phyloP scores from a whole-genome alignment of 179 eudicot genomes.

The Beta lomatogona region DNA sequence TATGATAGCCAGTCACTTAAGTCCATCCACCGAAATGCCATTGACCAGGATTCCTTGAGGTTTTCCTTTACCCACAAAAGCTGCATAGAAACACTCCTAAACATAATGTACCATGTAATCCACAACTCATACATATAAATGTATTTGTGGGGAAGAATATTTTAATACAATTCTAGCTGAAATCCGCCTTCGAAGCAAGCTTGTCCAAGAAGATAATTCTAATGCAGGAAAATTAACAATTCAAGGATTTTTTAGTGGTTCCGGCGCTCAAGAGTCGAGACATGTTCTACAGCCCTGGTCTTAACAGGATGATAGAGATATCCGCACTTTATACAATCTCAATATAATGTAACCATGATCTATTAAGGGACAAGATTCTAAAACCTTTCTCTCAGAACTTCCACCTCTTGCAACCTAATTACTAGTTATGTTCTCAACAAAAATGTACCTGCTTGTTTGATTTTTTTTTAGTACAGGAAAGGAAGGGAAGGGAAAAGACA shows the following conservation, averaged over 20 bases:
- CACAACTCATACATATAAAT: neutral
- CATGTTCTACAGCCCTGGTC: neutral
- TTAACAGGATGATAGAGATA: neutral
- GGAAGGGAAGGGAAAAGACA: too few species aligned
- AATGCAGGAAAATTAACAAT: neutral
- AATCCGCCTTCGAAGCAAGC: neutral
- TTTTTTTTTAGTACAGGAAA: too few species aligned
- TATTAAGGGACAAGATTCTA: neutral
- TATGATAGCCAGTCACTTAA: slow-evolving; percentile 97
- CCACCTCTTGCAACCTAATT: neutral
- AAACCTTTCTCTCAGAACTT: neutral
- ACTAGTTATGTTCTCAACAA: too few species aligned
- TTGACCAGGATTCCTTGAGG: slow-evolving; percentile 93
- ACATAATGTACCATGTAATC: slow-evolving; percentile 14
- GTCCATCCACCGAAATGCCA: slow-evolving; percentile 99
- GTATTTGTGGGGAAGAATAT: neutral
- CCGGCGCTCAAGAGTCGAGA: neutral
- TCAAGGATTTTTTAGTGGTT: neutral
- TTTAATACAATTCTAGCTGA: neutral
- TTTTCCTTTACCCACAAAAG: slow-evolving; percentile 98
- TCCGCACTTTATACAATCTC: neutral
- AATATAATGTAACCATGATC: neutral
- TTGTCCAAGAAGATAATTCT: neutral
- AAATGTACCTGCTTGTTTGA: too few species aligned
- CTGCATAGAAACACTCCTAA: slow-evolving; percentile 42